Evolutionary conservation across 768 basidiomycete genomes (phyloP).

Genomic region (Tubosaeta sp.): DNA sequence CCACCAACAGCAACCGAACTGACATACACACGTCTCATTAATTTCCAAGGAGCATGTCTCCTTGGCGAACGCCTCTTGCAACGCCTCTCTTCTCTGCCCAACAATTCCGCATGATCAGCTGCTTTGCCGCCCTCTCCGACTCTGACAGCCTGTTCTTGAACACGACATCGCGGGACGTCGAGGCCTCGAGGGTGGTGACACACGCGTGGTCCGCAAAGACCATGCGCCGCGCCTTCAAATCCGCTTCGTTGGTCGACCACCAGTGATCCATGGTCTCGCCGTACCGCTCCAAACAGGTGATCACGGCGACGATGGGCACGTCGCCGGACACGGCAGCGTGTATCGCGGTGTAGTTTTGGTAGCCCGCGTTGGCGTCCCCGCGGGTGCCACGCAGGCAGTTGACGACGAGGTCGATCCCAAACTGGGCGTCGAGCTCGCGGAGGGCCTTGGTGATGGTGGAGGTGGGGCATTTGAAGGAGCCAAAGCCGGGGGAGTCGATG

Average conservation of each 20-base stretch:
- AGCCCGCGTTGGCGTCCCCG: slow-evolving; percentile 26
- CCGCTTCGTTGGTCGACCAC: slow-evolving; percentile 37
- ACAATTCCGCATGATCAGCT: slow-evolving; percentile 25
- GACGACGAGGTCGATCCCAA: slow-evolving; percentile 26
- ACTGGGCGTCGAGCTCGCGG: slow-evolving; percentile 26
- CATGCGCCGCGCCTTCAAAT: slow-evolving; percentile 33
- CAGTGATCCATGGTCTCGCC: slow-evolving; percentile 33
- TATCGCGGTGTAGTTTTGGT: slow-evolving; percentile 25
- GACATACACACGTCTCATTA: slow-evolving; percentile 20
- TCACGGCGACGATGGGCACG: slow-evolving; percentile 29
- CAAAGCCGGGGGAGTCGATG: slow-evolving; percentile 28
- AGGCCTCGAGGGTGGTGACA: slow-evolving; percentile 32
- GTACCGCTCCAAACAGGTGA: slow-evolving; percentile 31
- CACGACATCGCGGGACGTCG: slow-evolving; percentile 10
- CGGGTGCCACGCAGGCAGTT: slow-evolving; percentile 27
- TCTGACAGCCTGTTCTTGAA: slow-evolving; percentile 23
- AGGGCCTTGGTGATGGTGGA: slow-evolving; percentile 23
- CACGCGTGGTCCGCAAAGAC: slow-evolving; percentile 37
- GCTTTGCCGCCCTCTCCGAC: slow-evolving; percentile 20
- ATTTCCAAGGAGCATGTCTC: slow-evolving; percentile 26
- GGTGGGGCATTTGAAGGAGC: slow-evolving; percentile 25
- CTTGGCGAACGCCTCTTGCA: slow-evolving; percentile 21
- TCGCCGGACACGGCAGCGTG: slow-evolving; percentile 28
- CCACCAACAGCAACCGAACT: slow-evolving; percentile 10
- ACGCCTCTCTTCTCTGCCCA: slow-evolving; percentile 23